Evolutionary conservation across 2,329 filamentous ascomycete species (phyloP).

Genomic region (Colletotrichum godetiae): DNA sequence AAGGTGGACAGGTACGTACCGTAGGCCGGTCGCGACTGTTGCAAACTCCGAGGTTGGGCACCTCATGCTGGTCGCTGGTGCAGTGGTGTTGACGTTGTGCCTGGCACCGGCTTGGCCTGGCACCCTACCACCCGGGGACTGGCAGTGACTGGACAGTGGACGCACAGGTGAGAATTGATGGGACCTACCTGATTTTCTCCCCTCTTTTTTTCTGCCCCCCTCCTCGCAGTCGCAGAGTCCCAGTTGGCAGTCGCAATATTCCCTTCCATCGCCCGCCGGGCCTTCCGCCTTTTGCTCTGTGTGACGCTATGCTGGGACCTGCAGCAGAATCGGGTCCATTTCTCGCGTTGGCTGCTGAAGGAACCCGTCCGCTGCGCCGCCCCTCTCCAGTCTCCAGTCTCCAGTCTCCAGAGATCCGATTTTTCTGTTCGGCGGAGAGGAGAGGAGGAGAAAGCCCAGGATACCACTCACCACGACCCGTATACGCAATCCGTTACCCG

Average conservation of each 20-base stretch:
- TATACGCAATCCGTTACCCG: background rate
- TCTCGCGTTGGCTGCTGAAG: constrained; percentile 31
- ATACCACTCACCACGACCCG: background rate
- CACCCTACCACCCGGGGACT: background rate
- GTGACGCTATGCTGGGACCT: constrained; percentile 35
- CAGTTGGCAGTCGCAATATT: background rate
- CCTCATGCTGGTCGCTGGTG: too few relatives aligned
- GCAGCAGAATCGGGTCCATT: constrained; percentile 29
- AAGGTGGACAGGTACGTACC: background rate
- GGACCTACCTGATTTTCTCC: background rate
- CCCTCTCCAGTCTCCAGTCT: constrained; percentile 28
- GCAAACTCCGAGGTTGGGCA: constrained; percentile 12
- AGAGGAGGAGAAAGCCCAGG: background rate
- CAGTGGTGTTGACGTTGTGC: constrained; percentile 12
- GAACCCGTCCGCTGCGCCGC: constrained; percentile 21
- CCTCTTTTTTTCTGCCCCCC: background rate
- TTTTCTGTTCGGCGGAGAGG: constrained; percentile 23
- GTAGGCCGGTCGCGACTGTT: background rate
- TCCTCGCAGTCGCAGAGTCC: background rate
- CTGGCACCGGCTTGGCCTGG: background rate
- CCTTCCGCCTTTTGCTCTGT: constrained; percentile 23
- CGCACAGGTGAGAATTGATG: background rate
- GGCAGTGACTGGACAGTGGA: too few relatives aligned
- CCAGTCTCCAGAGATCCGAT: constrained; percentile 15
- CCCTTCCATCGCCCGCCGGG: constrained; percentile 8